These are phyloP conservation scores for Pseudogymnoascus sp. DNA, from an alignment of 2,329 filamentous ascomycete genomes.

Conservation along the genomic window DNA sequence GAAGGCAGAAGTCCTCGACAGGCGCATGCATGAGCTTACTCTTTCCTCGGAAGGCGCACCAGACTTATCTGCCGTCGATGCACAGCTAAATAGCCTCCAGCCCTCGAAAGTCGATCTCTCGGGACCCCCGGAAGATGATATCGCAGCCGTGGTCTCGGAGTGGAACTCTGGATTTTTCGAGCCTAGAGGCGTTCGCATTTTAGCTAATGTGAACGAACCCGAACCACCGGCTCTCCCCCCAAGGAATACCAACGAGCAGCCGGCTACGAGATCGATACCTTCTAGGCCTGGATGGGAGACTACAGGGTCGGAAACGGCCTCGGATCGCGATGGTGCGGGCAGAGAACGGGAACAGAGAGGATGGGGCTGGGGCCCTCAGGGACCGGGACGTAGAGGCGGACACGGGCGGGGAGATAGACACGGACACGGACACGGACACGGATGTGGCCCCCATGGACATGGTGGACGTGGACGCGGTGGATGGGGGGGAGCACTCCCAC, in stretches of 20 bases:
- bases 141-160: slow-evolving; percentile 38
- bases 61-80: slow-evolving; percentile 32
- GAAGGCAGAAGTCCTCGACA: slow-evolving; percentile 33
- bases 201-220: slow-evolving; percentile 1
- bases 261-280: slow-evolving; percentile 24
- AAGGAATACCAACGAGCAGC: slow-evolving; percentile 15
- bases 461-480: not conserved
- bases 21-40: slow-evolving; percentile 21
- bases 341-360: not conserved
- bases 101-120: slow-evolving; percentile 14
- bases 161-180: slow-evolving; percentile 52
- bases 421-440: not conserved
- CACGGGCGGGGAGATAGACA: not conserved
- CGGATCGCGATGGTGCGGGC: slow-evolving; percentile 20
- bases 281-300: not conserved
- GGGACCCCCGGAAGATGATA: slow-evolving; percentile 13
- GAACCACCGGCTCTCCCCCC: slow-evolving; percentile 13
- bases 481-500: not conserved
- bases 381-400: not conserved
- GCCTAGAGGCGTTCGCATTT: slow-evolving; percentile 40
- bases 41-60: slow-evolving; percentile 18
- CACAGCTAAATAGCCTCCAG: slow-evolving; percentile 35
- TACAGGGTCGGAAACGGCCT: slow-evolving; percentile 27
- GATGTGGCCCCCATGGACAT: not conserved
- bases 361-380: not conserved